phyloP scores from a whole-genome alignment of 2,329 filamentous ascomycete genomes.

The Cryphonectria naterciae region DNA sequence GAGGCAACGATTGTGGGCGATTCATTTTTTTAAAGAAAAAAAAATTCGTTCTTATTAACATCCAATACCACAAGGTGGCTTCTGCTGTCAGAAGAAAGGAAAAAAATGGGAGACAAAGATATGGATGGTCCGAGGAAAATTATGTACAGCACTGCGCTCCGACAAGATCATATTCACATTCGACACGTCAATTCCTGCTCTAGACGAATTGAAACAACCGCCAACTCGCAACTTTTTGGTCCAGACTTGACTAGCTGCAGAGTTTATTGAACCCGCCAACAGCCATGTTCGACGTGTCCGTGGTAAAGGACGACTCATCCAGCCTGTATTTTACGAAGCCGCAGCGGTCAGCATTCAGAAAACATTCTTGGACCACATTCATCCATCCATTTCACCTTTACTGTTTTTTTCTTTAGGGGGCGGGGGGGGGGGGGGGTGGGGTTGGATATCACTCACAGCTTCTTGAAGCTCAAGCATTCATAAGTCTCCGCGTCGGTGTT shows the following conservation, averaged over 20 bases:
- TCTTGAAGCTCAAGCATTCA: conserved; percentile 29
- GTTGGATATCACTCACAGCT: conserved; percentile 22
- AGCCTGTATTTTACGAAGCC: conserved; percentile 30
- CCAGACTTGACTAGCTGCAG: conserved; percentile 27
- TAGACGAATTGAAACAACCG: neutral
- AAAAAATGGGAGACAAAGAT: neutral
- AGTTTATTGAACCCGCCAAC: conserved; percentile 36
- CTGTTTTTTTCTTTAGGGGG: no score
- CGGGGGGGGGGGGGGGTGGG: no score
- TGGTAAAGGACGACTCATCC: conserved; percentile 31
- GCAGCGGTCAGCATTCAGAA: neutral
- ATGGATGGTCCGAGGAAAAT: neutral
- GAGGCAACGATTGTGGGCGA: neutral
- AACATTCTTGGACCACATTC: no score
- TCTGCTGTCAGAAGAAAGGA: neutral
- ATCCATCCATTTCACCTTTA: neutral
- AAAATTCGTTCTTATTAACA: neutral
- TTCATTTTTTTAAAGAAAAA: no score
- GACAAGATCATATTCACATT: neutral
- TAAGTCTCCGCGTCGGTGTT: conserved; percentile 22
- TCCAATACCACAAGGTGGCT: neutral
- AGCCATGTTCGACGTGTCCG: conserved; percentile 30
- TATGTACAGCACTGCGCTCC: neutral
- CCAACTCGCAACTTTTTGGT: neutral
- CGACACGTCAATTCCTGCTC: neutral